Conservation (phyloP, 768 basidiomycete genomes). For the Lentinula edodes region DNA sequence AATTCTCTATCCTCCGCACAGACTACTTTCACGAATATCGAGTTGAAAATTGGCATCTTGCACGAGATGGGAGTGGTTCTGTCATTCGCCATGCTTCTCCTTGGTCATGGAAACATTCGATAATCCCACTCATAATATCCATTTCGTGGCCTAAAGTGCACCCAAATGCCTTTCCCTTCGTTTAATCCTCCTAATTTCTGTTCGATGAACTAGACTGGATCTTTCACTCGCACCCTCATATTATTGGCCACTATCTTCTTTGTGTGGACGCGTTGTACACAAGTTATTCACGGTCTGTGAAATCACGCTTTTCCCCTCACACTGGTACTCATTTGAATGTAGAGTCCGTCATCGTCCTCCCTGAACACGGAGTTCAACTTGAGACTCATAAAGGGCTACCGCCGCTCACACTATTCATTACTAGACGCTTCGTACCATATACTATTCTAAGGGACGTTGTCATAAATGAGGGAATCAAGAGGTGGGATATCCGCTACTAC, state of each 20-base stretch:
- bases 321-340: background rate
- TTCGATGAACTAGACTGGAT: background rate
- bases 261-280: conserved; percentile 32
- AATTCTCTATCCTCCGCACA: conserved; percentile 42
- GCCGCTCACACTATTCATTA: conserved; percentile 26
- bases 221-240: conserved; percentile 12
- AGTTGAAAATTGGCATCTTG: conserved; percentile 46
- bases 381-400: conserved; percentile 64
- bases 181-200: background rate
- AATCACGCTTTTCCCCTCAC: background rate
- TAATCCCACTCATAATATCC: conserved; percentile 23
- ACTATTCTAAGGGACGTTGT: conserved; percentile 51
- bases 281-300: conserved; percentile 43
- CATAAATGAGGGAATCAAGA: conserved; percentile 66
- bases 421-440: conserved; percentile 56
- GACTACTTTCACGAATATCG: conserved; percentile 54
- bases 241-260: conserved; percentile 15
- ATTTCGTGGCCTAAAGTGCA: conserved; percentile 28
- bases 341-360: conserved; percentile 71
- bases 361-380: conserved; percentile 66
- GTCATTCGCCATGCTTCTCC: conserved; percentile 22
- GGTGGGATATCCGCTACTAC: conserved; percentile 74
- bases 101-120: conserved; percentile 33
- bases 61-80: conserved; percentile 33
- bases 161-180: background rate